Conservation (phyloP, 306 rosid species). For the Chamaecrista fasciculata region DNA sequence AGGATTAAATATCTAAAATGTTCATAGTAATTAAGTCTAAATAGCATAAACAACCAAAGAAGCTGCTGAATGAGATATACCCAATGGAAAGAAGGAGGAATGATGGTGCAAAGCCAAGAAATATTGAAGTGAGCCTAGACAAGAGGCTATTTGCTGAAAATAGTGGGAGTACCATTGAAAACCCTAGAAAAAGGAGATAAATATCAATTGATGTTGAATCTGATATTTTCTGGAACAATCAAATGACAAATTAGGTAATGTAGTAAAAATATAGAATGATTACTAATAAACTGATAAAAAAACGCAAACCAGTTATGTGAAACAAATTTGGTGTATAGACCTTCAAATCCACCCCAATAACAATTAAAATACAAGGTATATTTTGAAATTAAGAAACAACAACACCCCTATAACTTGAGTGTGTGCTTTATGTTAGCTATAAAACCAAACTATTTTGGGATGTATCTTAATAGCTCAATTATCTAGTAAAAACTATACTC, state of each 20-base stretch:
- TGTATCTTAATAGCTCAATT: not conserved
- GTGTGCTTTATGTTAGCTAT: not conserved
- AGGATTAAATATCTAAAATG: not conserved
- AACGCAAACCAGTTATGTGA: constrained; percentile 14
- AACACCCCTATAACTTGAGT: not conserved
- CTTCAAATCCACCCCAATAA: constrained; percentile 11
- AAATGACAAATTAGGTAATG: constrained; percentile 10
- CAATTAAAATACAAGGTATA: not conserved
- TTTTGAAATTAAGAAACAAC: not conserved
- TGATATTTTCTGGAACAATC: constrained; percentile 13
- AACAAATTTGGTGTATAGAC: constrained; percentile 11
- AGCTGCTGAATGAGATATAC: constrained; percentile 42
- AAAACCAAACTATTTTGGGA: not conserved
- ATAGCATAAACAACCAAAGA: constrained; percentile 12
- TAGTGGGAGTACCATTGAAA: constrained; percentile 75
- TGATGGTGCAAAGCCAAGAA: constrained; percentile 86
- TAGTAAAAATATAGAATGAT: not conserved
- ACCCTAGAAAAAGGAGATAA: constrained; percentile 49
- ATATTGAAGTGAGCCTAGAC: constrained; percentile 79
- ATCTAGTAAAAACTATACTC: not conserved
- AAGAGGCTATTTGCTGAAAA: constrained; percentile 73
- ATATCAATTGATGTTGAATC: constrained; percentile 25
- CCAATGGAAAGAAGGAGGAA: constrained; percentile 94
- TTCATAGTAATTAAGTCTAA: constrained; percentile 3
- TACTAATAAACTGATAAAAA: not conserved